A percentile compares a stretch with the other conserved stretches of the same genome.
phyloP scores from a whole-genome alignment of 495 filamentous ascomycete genomes.

The Umbilicaria muhlenbergii region DNA sequence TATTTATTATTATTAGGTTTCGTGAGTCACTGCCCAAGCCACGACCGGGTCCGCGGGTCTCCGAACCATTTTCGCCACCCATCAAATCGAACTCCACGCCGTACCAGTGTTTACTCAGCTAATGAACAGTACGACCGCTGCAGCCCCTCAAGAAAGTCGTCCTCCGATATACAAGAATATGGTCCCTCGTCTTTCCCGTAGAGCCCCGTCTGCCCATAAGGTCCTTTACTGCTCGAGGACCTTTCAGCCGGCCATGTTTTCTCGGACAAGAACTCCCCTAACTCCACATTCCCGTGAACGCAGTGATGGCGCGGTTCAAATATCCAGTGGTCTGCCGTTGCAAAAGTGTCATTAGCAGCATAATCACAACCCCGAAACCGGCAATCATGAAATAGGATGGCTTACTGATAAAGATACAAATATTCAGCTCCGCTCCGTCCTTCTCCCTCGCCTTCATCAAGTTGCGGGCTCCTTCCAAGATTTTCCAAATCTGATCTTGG shows the following conservation, averaged over 20 bases:
- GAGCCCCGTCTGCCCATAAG: constrained; percentile 34
- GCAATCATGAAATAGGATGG: neutral
- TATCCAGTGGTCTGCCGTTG: constrained; percentile 17
- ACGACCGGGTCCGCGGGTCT: too few species aligned
- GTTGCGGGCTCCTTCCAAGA: constrained; percentile 24
- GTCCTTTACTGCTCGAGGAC: constrained; percentile 27
- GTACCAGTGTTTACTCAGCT: too few species aligned
- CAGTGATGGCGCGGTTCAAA: constrained; percentile 27
- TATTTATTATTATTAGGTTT: too few species aligned
- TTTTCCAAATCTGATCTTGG: constrained; percentile 15
- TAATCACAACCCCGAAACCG: too few species aligned
- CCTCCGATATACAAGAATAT: constrained; percentile 23
- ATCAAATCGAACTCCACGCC: too few species aligned
- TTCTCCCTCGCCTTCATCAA: constrained; percentile 19
- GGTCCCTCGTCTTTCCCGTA: constrained; percentile 33
- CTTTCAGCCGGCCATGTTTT: constrained; percentile 23
- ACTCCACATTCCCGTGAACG: constrained; percentile 33
- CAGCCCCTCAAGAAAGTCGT: constrained; percentile 26
- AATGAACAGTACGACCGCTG: constrained; percentile 4
- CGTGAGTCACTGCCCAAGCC: too few species aligned
- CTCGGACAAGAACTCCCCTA: constrained; percentile 20
- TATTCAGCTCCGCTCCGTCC: constrained; percentile 16
- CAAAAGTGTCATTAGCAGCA: neutral
- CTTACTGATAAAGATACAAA: constrained; percentile 32
- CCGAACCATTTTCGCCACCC: too few species aligned